phyloP scores from a whole-genome alignment of 2,329 filamentous ascomycete species.

The Xylariaceae sp. region DNA sequence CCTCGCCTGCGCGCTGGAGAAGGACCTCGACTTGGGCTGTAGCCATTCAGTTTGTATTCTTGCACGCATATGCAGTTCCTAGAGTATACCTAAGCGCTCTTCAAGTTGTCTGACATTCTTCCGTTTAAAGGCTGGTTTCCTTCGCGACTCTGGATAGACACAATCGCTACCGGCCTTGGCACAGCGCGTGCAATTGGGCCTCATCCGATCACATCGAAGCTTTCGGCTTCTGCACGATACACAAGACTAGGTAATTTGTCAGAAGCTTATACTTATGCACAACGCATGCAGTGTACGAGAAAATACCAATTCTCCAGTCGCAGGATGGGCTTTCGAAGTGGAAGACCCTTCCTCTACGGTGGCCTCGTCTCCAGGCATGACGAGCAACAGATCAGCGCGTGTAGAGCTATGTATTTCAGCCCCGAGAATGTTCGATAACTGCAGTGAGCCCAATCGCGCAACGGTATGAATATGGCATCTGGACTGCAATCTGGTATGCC shows the following conservation, averaged over 20 bases:
- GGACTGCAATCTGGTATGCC: too few species aligned
- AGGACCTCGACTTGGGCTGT: slow-evolving; percentile 78
- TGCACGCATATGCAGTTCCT: neutral
- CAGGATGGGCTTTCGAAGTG: neutral
- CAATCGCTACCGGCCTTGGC: slow-evolving; percentile 70
- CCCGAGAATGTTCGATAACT: neutral
- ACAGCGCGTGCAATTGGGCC: slow-evolving; percentile 78
- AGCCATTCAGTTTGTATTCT: slow-evolving; percentile 16
- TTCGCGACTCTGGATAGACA: slow-evolving; percentile 81
- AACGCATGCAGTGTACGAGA: neutral
- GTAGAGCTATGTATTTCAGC: neutral
- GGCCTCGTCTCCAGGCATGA: slow-evolving; percentile 21
- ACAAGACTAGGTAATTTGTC: slow-evolving; percentile 20
- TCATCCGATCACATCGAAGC: slow-evolving; percentile 78
- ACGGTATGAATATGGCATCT: too few species aligned
- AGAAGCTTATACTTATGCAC: slow-evolving; percentile 10
- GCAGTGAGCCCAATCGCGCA: neutral
- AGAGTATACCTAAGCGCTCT: slow-evolving; percentile 66
- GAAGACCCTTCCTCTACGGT: slow-evolving; percentile 11
- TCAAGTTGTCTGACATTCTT: slow-evolving; percentile 89
- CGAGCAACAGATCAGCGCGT: slow-evolving; percentile 2
- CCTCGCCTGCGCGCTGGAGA: slow-evolving; percentile 59
- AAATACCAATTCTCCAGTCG: slow-evolving; percentile 25
- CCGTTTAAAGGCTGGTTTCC: slow-evolving; percentile 83
- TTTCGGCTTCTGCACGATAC: slow-evolving; percentile 73